Evolutionary conservation across 1,284 basidiomycete genomes (phyloP), one percentile per base, ranked within the genome.

Genomic region (Sanguinoderma infundibulare): DNA sequence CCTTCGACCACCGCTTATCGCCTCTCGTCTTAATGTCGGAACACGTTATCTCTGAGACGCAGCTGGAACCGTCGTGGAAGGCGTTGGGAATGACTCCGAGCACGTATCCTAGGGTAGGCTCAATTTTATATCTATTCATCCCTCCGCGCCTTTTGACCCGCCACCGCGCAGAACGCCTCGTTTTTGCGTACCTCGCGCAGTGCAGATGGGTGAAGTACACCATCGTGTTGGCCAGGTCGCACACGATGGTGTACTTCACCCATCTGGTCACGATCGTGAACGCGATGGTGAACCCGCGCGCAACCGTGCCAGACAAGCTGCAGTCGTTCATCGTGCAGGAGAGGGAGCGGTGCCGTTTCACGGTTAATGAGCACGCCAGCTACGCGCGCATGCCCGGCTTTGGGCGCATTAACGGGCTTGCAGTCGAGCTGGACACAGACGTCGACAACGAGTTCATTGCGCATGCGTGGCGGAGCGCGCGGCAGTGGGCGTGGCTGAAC

Each of bases 101-200:
- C 53, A 84, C 86, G 8, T 90, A 85, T 69, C 89, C 12, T 74
- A 82, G 44, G 87, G 90, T 91, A 68, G 60, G 78, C 59, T 36
- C 57, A 10, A 35, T 39, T 51, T 39, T 44, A 15, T 26, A 39
- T 52, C 5, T 46, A 12, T 26, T 2, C 2, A 14, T 22, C 35
- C 3, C 5, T n/a, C 32, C 24, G 49, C 61, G 53, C 35, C 42
- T 36, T 28, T 52, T 62, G 28, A 20, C 42, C 17, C 20, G 34
- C 42, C 32, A 57, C 49, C 38, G 52, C n/a, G 28, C 62, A 92
- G 91, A 89, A 28, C 76, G 90, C 6, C 79, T 94, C 53, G 77
- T 77, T n/a, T 92, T 90, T 70, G 90, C 86, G 0, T 94, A 93
- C 69, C 76, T 87, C 57, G 87, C 90, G 0, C 90, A 93, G 73